phyloP scores from a whole-genome alignment of 1,284 basidiomycete species.

The Athelia sp. region DNA sequence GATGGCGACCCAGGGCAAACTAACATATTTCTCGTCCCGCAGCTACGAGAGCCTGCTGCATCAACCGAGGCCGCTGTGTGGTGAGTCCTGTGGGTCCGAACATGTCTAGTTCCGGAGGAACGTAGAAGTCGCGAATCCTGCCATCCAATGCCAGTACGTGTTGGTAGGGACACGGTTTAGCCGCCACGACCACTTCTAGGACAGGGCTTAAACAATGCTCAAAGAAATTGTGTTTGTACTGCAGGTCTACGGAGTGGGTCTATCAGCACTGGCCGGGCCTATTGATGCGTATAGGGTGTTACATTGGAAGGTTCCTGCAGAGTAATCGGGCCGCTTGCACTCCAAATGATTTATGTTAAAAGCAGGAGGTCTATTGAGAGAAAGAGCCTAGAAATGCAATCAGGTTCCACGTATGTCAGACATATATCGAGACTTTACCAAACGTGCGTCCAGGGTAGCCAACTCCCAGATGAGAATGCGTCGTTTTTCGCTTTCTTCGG shows the following conservation, averaged over 20 bases:
- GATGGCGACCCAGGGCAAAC: slow-evolving; percentile 15
- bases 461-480: slow-evolving; percentile 72
- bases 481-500: slow-evolving; percentile 66
- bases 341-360: slow-evolving; percentile 67
- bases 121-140: slow-evolving; percentile 52
- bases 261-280: slow-evolving; percentile 23
- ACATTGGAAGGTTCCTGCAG: slow-evolving; percentile 47
- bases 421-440: too few relatives aligned
- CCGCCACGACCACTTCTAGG: slow-evolving; percentile 60
- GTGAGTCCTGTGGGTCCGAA: slow-evolving; percentile 26
- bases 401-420: too few relatives aligned
- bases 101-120: slow-evolving; percentile 53
- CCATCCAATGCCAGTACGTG: slow-evolving; percentile 55
- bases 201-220: slow-evolving; percentile 61
- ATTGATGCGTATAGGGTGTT: slow-evolving; percentile 47
- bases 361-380: slow-evolving; percentile 74
- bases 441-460: slow-evolving; percentile 68
- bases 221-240: slow-evolving; percentile 72
- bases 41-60: slow-evolving; percentile 65
- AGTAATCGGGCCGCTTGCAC: slow-evolving; percentile 54
- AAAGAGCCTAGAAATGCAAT: slow-evolving; percentile 50
- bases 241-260: slow-evolving; percentile 43
- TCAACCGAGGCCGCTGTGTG: slow-evolving; percentile 48
- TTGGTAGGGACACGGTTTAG: slow-evolving; percentile 51
- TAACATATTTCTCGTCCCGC: slow-evolving; percentile 65